Base-by-base conservation (phyloP, 2,329 filamentous ascomycete species). In the Sphaerostilbella broomeana region DNA sequence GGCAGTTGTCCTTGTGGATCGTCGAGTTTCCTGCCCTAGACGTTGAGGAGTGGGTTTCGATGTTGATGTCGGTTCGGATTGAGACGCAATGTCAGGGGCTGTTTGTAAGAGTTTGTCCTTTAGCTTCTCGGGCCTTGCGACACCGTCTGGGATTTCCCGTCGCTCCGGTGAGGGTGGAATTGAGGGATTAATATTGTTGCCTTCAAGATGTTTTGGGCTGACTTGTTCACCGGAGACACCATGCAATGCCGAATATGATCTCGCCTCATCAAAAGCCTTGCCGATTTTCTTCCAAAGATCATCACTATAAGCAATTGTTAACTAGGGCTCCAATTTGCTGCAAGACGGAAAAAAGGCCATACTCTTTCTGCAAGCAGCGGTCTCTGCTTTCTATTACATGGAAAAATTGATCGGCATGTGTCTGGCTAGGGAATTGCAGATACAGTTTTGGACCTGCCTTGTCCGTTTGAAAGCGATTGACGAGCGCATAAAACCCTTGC, bases 401-500 rank as follows among this genome's bases (percentile, higher is more conserved):
- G 15, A 16, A 16, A 12, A 16, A 15, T 6, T 8, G n/a, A 28
- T 7, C 16, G 6, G 4, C 5, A 3, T 13, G 26, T 13, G 26
- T n/a, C n/a, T n/a, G n/a, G n/a, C n/a, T n/a, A n/a, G n/a, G n/a
- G 17, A 60, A 51, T 27, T 55, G 36, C 28, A 60, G 32, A 18
- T 37, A 42, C 5, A 60, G 43, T 5, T 25, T 40, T 15, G 36
- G 15, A 4, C 34, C 31, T 9, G 32, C 29, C 3, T 41, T 20
- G 6, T 19, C 12, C 6, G 26, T 39, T 3, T 32, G 13, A 4
- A 57, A 48, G 15, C 58, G 56, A 5, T 22, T 18, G 24, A 62
- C 43, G 12, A 40, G 6, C 5, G 57, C 41, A 15, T 49, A 48
- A 3, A 44, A 34, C 13, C 48, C 51, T 12, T 46, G 20, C 0